These are phyloP conservation scores for Tetraselmis striata DNA, from an alignment of 139 green algal species.

Conservation along the genomic window DNA sequence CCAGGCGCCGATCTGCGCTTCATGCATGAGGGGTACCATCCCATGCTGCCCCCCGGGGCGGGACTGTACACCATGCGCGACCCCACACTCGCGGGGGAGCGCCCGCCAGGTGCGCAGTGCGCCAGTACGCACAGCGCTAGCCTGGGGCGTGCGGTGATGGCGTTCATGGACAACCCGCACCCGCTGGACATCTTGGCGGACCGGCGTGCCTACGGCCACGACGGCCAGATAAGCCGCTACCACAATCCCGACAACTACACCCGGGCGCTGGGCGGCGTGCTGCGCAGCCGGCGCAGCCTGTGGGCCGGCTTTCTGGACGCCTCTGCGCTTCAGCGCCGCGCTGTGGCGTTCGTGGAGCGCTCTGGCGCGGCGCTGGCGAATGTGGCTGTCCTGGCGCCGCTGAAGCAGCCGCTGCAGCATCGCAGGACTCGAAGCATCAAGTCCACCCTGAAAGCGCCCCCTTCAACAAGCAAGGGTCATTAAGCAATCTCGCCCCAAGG, in stretches of 20 bases:
- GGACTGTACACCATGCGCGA: slow-evolving; percentile 65
- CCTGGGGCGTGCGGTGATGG: slow-evolving; percentile 53
- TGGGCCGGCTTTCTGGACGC: neutral
- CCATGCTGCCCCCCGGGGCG: slow-evolving; percentile 68
- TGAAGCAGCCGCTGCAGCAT: too few species aligned
- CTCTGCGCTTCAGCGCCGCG: neutral
- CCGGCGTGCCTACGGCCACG: slow-evolving; percentile 68
- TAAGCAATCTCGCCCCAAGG: too few species aligned
- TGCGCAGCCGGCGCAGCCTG: slow-evolving; percentile 9
- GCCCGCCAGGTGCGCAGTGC: neutral
- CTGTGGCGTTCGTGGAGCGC: neutral
- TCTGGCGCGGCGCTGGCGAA: too few species aligned
- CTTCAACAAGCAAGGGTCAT: too few species aligned
- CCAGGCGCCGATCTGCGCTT: slow-evolving; percentile 46
- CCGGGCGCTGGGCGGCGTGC: slow-evolving; percentile 35
- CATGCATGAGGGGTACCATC: slow-evolving; percentile 49
- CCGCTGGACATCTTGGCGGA: slow-evolving; percentile 88
- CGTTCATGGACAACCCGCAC: slow-evolving; percentile 87
- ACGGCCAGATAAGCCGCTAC: slow-evolving; percentile 82
- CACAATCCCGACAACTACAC: slow-evolving; percentile 97
- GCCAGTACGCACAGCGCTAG: slow-evolving; percentile 7
- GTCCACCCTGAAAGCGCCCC: too few species aligned
- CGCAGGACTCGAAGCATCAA: too few species aligned
- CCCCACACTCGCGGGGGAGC: slow-evolving; percentile 4
- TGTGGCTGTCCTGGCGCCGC: too few species aligned